Percentiles rank a stretch among this genome's conserved stretches.
phyloP scores from a whole-genome alignment of 2,329 filamentous ascomycete species.

The Penicillium palitans region DNA sequence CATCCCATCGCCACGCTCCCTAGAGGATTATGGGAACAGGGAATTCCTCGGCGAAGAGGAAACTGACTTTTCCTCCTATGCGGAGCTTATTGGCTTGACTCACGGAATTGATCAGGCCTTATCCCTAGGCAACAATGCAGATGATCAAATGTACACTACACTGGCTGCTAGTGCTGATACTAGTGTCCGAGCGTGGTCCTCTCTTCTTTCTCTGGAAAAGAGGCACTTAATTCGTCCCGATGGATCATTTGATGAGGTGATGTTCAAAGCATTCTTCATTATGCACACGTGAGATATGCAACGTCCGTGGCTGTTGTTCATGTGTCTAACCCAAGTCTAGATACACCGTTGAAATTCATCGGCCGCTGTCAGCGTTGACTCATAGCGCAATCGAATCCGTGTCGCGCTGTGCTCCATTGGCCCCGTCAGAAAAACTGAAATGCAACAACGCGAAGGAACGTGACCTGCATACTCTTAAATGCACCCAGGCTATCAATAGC shows the following conservation, averaged over 20 bases:
- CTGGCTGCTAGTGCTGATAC: conserved; percentile 3
- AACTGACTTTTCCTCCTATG: conserved; percentile 31
- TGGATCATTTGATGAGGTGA: conserved; percentile 57
- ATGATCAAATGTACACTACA: neutral
- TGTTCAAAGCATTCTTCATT: conserved; percentile 83
- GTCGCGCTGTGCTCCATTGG: conserved; percentile 35
- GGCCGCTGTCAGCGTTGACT: conserved; percentile 41
- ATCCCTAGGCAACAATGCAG: conserved; percentile 13
- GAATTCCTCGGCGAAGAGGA: conserved; percentile 28
- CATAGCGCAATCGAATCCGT: conserved; percentile 42
- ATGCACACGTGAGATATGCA: conserved; percentile 38
- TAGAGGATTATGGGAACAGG: conserved; percentile 33
- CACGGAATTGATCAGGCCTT: conserved; percentile 27
- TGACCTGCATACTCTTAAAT: conserved; percentile 42
- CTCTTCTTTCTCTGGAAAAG: conserved; percentile 39
- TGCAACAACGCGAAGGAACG: conserved; percentile 20
- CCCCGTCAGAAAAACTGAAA: conserved; percentile 14
- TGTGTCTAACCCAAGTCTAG: conserved; percentile 20
- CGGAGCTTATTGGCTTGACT: conserved; percentile 30
- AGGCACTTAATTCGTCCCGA: conserved; percentile 52
- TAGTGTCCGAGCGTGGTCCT: conserved; percentile 40
- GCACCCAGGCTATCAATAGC: conserved; percentile 38
- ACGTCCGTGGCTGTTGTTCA: conserved; percentile 35
- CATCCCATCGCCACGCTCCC: conserved; percentile 24
- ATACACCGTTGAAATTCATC: conserved; percentile 39